Percentiles rank a stretch among this genome's conserved stretches.
Conservation (phyloP, 108 stramenopile species). For the Skeletonema tropicum region DNA sequence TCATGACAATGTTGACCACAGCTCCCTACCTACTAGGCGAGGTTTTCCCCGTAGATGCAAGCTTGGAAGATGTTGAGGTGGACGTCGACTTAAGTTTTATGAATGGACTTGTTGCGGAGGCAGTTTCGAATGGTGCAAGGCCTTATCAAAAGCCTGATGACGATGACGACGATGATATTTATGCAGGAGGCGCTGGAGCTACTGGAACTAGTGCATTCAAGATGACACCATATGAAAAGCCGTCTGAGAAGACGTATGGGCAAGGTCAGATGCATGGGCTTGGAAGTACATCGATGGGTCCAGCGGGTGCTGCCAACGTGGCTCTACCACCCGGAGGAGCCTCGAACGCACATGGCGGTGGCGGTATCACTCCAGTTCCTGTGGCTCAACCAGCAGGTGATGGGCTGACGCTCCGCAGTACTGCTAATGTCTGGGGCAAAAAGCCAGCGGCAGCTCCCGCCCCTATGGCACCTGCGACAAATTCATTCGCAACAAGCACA, state of each 20-base stretch:
- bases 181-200: slow-evolving; percentile 28
- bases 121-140: slow-evolving; percentile 84
- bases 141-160: slow-evolving; percentile 86
- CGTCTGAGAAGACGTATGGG: slow-evolving; percentile 53
- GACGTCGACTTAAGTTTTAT: slow-evolving; percentile 91
- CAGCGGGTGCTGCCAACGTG: slow-evolving; percentile 57
- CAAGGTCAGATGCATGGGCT: slow-evolving; percentile 34
- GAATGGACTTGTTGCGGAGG: slow-evolving; percentile 86
- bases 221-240: slow-evolving; percentile 93
- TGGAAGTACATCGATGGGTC: slow-evolving; percentile 48
- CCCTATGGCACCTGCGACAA: slow-evolving; percentile 33
- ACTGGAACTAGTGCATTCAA: slow-evolving; percentile 70
- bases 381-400: slow-evolving; percentile 38
- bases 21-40: slow-evolving; percentile 80
- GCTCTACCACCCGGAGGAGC: slow-evolving; percentile 38
- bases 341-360: slow-evolving; percentile 50
- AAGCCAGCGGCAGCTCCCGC: slow-evolving; percentile 53
- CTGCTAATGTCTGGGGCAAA: slow-evolving; percentile 89
- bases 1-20: slow-evolving; percentile 77
- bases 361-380: background rate
- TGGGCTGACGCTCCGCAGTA: slow-evolving; percentile 71
- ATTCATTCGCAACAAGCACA: slow-evolving; percentile 32
- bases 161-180: slow-evolving; percentile 90
- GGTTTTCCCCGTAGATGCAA: slow-evolving; percentile 96
- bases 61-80: slow-evolving; percentile 90